Conservation (phyloP, 2,329 filamentous ascomycete species). For the Dothideomycetes sp. region DNA sequence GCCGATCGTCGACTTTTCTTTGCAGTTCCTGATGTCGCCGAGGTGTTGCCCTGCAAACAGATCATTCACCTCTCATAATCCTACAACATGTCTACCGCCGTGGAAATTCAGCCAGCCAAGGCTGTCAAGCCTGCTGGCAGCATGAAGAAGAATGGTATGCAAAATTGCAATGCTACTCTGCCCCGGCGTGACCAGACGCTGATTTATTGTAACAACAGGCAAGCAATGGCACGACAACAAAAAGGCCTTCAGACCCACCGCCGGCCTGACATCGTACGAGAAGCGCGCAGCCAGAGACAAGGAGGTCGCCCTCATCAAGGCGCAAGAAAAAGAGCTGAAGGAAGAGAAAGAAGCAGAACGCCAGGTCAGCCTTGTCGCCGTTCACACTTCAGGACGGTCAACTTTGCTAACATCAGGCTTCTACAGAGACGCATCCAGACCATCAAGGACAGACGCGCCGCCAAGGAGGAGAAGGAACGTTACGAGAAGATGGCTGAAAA, state of each 20-base stretch:
- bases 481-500: conserved; percentile 93
- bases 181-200: too few relatives aligned
- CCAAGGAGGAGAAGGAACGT: conserved; percentile 85
- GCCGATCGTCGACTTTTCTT: neutral
- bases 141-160: conserved; percentile 74
- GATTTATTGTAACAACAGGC: too few relatives aligned
- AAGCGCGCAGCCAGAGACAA: conserved; percentile 63
- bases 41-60: neutral
- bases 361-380: conserved; percentile 45
- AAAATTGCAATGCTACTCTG: too few relatives aligned
- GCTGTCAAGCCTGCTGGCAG: conserved; percentile 29
- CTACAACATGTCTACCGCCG: conserved; percentile 36
- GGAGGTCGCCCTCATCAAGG: conserved; percentile 66
- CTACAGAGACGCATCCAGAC: conserved; percentile 60
- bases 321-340: conserved; percentile 90
- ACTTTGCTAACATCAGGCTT: conserved; percentile 12
- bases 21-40: neutral
- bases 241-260: conserved; percentile 71
- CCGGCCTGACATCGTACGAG: conserved; percentile 68
- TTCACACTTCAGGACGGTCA: neutral
- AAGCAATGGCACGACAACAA: conserved; percentile 88
- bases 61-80: neutral
- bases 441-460: conserved; percentile 74
- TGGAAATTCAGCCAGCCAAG: conserved; percentile 21
- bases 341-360: conserved; percentile 87